Percentiles rank a stretch among this genome's conserved stretches.
Evolutionary conservation across 352 stramenopile genomes (phyloP).

Genomic region (Phytophthora pinifolia): DNA sequence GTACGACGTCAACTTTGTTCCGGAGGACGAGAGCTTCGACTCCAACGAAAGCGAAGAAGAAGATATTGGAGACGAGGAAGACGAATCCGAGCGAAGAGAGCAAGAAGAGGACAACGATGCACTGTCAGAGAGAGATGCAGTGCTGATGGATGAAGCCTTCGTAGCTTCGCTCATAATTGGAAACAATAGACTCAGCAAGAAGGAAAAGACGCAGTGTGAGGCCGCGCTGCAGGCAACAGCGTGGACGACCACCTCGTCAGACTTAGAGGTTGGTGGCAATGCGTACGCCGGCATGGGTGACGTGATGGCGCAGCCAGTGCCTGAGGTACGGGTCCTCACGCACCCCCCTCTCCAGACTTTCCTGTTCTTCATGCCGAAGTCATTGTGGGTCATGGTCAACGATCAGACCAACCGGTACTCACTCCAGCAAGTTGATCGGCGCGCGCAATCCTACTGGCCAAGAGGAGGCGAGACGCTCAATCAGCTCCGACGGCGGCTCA

Average conservation of each 20-base stretch:
- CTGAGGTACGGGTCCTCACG: background rate
- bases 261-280: background rate
- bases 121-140: background rate
- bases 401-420: background rate
- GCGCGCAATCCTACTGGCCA: background rate
- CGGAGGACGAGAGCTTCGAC: conserved; percentile 1
- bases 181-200: background rate
- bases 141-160: conserved; percentile 2
- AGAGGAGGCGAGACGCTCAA: background rate
- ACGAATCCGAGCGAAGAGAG: background rate
- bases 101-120: background rate
- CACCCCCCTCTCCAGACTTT: background rate
- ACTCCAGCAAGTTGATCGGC: background rate
- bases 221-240: background rate
- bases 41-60: background rate
- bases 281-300: background rate
- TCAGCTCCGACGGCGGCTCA: conserved; percentile 11
- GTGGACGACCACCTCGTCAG: background rate
- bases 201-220: background rate
- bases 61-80: background rate
- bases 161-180: background rate
- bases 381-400: background rate
- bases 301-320: background rate
- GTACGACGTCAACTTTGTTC: too few relatives aligned
- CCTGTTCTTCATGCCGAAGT: background rate